A percentile compares a stretch with the other conserved stretches of the same genome.
phyloP scores from a whole-genome alignment of 116 monocot genomes.

The Trichopus zeylanicus region DNA sequence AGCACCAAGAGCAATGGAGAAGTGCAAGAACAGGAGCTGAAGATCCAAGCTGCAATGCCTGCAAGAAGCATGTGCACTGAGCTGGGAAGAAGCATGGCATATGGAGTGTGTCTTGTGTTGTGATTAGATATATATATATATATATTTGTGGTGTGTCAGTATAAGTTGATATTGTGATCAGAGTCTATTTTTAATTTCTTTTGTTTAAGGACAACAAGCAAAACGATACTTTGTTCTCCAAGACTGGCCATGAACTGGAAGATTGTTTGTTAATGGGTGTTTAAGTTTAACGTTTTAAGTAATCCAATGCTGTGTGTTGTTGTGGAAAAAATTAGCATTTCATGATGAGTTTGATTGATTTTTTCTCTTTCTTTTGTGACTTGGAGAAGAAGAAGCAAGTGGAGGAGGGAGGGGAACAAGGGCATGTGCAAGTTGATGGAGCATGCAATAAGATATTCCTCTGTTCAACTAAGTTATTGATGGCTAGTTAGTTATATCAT shows the following conservation, averaged over 20 bases:
- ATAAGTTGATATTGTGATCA: background rate
- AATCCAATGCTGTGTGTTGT: background rate
- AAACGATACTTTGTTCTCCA: conserved; percentile 4
- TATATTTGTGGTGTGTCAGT: conserved; percentile 3
- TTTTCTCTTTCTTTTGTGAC: background rate
- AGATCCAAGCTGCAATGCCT: background rate
- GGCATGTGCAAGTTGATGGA: conserved; percentile 26
- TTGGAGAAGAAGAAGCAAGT: background rate
- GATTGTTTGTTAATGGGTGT: conserved; percentile 19
- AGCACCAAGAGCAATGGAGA: conserved; percentile 83
- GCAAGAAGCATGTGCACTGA: conserved; percentile 1
- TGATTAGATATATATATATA: background rate
- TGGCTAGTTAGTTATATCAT: background rate
- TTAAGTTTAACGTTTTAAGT: conserved; percentile 1
- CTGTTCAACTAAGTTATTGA: conserved; percentile 2
- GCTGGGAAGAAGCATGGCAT: conserved; percentile 16
- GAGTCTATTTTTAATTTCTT: conserved; percentile 6
- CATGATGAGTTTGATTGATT: conserved; percentile 12
- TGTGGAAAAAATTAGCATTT: conserved; percentile 6
- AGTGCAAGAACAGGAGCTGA: conserved; percentile 77
- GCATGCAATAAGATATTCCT: conserved; percentile 2
- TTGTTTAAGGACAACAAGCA: conserved; percentile 17
- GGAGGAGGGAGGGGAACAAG: conserved; percentile 12
- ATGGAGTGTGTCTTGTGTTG: conserved; percentile 12
- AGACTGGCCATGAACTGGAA: background rate